A percentile compares a stretch with the other conserved stretches of the same genome.
Conservation (phyloP, 2,329 filamentous ascomycete species). For the Cercospora zeae-maydis region DNA sequence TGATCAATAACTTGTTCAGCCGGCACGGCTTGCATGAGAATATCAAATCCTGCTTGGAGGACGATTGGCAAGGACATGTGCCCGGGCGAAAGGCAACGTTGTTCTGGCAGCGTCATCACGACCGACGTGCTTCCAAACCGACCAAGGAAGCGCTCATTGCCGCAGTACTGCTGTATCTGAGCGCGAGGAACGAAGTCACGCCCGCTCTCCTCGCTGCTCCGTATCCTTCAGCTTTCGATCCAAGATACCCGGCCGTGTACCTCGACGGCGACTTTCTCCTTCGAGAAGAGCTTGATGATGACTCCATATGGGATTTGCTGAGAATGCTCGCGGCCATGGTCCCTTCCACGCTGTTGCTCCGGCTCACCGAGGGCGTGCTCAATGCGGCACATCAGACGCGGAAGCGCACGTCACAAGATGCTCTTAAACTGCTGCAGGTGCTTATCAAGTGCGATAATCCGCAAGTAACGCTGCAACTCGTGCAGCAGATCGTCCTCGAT, state of each 20-base stretch:
- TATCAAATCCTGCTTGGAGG: neutral
- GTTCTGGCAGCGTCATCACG: neutral
- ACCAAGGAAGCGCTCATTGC: constrained; percentile 36
- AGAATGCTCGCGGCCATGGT: neutral
- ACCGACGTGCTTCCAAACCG: constrained; percentile 3
- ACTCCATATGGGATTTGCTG: constrained; percentile 5
- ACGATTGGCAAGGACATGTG: neutral
- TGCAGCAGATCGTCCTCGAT: constrained; percentile 16
- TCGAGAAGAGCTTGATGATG: constrained; percentile 5
- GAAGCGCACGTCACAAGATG: constrained; percentile 1
- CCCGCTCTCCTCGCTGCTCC: constrained; percentile 29
- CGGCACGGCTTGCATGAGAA: neutral
- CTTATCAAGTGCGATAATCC: constrained; percentile 17
- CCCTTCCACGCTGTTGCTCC: constrained; percentile 17
- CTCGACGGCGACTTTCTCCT: constrained; percentile 37
- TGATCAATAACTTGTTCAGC: constrained; percentile 1
- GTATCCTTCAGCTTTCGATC: constrained; percentile 28
- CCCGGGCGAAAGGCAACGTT: neutral
- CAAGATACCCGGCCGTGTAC: constrained; percentile 36
- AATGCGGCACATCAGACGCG: neutral
- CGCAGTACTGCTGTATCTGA: constrained; percentile 36
- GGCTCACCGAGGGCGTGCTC: constrained; percentile 11
- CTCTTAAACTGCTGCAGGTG: constrained; percentile 13
- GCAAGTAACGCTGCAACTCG: constrained; percentile 9
- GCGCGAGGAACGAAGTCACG: constrained; percentile 20